Percentiles rank a stretch among this genome's conserved stretches.
These are phyloP conservation scores for Cercospora sp. DNA, from an alignment of 2,329 filamentous ascomycete genomes.

Conservation along the genomic window DNA sequence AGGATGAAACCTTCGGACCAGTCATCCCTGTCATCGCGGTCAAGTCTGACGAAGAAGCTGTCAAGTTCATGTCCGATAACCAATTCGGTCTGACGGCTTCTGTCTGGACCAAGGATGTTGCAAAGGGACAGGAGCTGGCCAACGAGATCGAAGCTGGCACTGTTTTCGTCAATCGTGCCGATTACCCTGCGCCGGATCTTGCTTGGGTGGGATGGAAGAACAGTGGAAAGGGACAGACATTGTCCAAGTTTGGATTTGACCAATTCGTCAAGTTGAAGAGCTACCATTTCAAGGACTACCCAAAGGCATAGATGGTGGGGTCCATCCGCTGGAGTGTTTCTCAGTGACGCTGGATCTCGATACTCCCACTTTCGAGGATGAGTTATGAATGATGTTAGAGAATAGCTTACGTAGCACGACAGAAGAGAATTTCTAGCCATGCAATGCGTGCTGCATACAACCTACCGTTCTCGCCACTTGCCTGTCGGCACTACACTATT, in stretches of 20 bases:
- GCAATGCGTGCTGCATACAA: neutral
- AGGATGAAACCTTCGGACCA: conserved; percentile 90
- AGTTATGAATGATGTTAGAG: neutral
- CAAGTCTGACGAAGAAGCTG: conserved; percentile 73
- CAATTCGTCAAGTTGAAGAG: conserved; percentile 97
- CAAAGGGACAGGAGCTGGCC: conserved; percentile 71
- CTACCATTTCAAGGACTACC: conserved; percentile 84
- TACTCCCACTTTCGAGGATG: neutral
- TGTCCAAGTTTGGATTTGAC: conserved; percentile 89
- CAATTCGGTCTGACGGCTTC: conserved; percentile 94
- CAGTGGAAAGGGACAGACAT: conserved; percentile 85
- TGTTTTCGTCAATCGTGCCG: conserved; percentile 92
- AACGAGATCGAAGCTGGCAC: conserved; percentile 87
- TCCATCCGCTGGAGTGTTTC: neutral
- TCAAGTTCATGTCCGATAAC: conserved; percentile 89
- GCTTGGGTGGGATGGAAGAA: conserved; percentile 86
- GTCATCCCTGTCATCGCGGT: conserved; percentile 91
- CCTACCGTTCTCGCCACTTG: neutral
- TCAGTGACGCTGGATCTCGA: neutral
- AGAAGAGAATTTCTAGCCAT: neutral
- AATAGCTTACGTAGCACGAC: neutral
- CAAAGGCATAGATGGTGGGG: conserved; percentile 42
- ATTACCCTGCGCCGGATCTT: conserved; percentile 77
- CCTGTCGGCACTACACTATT: neutral
- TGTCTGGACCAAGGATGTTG: conserved; percentile 90